Base-by-base conservation (phyloP, 495 filamentous ascomycete genomes). In the Articulospora tetracladia region DNA sequence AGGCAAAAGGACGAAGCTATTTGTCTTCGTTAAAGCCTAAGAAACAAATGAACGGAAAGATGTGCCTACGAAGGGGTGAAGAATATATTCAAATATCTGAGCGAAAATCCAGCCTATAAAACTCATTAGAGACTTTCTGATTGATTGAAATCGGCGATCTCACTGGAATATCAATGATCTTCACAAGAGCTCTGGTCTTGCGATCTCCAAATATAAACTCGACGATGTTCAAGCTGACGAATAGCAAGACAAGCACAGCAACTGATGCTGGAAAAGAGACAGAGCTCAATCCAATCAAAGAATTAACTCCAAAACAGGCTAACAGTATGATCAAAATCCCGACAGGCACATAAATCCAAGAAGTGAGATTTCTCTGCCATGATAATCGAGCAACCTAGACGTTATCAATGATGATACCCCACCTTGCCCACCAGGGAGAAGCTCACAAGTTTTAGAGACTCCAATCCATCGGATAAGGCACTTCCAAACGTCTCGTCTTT, bases 221-320 rank as follows among this genome's bases (percentile, higher is more conserved):
- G 24, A 66, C 75, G 7, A 73, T 27, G 12, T 80, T 70, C 26
- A 83, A 66, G 0, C 60, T 73, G 22, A 77, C 64, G 62, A 81
- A 82, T 15, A 83, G 67, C 27, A 77, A 52, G 23, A 83, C 66
- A 62, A 83, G 70, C 41, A 75, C 76, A 3, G 80, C 76, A 7
- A 83, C 79, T 19, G 78, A 79, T 24, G 80, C 75, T 0, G 80
- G 80, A 61, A 85, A 85, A 1, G 76, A 71, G 2, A 82, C 70
- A 12, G 74, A 72, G 56, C 74, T 74, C 11, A 78, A 63, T 34
- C 71, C 65, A 50, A 83, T 77, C n/a, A 80, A 66, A 30, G 71
- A 73, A 59, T 79, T 72, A 22, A 83, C 69, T 17, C 75, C 81
- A 66, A 78, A 81, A 59, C 79, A 82, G 30, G 73, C 71, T 19